Conservation (phyloP, 2,329 filamentous ascomycete genomes). For the Aspergillus proliferans region DNA sequence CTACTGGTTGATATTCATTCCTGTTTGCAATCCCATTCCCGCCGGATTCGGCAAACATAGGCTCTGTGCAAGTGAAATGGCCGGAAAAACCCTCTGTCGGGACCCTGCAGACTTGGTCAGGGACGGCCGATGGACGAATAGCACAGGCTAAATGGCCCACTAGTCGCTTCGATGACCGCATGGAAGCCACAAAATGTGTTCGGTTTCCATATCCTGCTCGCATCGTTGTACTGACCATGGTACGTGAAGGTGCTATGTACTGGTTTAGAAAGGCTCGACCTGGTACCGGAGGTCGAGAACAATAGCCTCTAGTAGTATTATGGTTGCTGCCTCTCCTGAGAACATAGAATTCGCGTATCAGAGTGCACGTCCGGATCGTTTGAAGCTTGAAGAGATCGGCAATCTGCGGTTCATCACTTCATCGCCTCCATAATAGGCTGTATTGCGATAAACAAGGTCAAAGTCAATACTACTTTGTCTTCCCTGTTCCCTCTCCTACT, state of each 20-base stretch:
- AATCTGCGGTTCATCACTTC: background rate
- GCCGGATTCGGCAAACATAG: too few species aligned
- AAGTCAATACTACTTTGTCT: background rate
- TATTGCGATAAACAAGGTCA: background rate
- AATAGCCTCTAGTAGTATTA: background rate
- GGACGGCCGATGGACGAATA: background rate
- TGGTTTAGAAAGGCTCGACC: background rate
- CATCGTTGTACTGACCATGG: too few species aligned
- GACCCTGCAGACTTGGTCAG: background rate
- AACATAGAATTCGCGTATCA: too few species aligned
- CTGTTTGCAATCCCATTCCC: too few species aligned
- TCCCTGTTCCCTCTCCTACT: background rate
- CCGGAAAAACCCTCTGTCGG: background rate
- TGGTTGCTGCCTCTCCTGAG: too few species aligned
- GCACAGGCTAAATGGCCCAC: background rate
- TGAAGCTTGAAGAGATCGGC: background rate
- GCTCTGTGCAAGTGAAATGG: background rate
- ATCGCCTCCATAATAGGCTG: background rate
- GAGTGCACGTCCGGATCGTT: background rate
- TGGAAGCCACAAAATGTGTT: background rate
- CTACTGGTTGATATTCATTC: too few species aligned
- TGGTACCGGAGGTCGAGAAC: background rate
- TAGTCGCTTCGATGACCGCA: background rate
- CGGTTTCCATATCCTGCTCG: too few species aligned
- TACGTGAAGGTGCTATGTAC: too few species aligned